These are phyloP conservation scores for Wickerhamiella infanticola DNA, from an alignment of 1,139 yeast genomes.

Conservation along the genomic window DNA sequence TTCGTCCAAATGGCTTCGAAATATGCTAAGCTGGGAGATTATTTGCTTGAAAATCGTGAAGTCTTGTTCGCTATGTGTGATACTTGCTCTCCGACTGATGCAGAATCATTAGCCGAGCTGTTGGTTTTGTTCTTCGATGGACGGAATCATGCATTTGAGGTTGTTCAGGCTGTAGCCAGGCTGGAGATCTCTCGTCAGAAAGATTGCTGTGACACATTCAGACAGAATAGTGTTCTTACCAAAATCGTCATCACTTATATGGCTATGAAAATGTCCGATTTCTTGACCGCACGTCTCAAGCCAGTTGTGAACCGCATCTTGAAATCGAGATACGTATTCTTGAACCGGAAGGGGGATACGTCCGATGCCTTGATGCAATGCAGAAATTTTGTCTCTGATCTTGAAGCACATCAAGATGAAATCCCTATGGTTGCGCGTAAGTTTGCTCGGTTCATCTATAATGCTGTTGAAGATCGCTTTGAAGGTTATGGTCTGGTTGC, in stretches of 20 bases:
- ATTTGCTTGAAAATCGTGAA: background rate
- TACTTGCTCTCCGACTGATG: conserved; percentile 1
- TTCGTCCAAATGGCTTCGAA: background rate
- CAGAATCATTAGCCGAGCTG: background rate
- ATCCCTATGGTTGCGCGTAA: background rate
- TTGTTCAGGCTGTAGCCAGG: background rate
- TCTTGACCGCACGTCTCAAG: background rate
- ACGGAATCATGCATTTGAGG: background rate
- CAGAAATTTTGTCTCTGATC: background rate
- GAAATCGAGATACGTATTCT: background rate
- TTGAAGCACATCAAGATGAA: background rate
- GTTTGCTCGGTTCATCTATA: background rate
- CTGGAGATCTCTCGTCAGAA: background rate
- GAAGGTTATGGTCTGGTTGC: conserved; percentile 1
- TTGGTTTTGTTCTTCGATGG: background rate
- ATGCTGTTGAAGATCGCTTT: background rate
- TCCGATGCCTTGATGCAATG: background rate
- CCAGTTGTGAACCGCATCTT: background rate
- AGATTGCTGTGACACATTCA: background rate
- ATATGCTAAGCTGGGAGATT: background rate
- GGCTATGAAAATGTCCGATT: background rate
- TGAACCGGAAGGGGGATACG: background rate
- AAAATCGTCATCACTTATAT: background rate
- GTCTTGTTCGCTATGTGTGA: conserved; percentile 2
- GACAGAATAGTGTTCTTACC: background rate